Conservation (phyloP, 164 flowering plant species). For the Umbilicus rupestris region DNA sequence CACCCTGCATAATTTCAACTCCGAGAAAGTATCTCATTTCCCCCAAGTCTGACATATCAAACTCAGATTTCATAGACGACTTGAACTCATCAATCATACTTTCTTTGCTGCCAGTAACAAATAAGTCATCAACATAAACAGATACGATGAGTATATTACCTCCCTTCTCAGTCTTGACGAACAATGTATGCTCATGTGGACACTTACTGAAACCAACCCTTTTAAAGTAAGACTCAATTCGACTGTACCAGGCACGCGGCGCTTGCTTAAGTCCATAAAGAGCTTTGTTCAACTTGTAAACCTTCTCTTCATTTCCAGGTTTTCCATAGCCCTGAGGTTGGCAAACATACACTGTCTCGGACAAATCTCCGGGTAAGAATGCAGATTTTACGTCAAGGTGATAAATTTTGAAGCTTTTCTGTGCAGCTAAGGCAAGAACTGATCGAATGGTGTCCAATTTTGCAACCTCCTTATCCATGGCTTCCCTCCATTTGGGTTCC, state of each 20-base stretch:
- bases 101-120: background rate
- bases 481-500: background rate
- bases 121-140: conserved; percentile 6
- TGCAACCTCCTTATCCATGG: background rate
- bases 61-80: background rate
- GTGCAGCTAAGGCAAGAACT: background rate
- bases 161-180: background rate
- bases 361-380: background rate
- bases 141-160: background rate
- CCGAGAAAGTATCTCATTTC: too few species aligned
- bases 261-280: background rate
- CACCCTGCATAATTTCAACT: too few species aligned
- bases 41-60: background rate
- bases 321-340: background rate
- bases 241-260: background rate
- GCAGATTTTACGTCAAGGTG: background rate
- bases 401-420: background rate
- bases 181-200: background rate
- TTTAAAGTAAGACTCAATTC: background rate
- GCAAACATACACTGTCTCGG: background rate
- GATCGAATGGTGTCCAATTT: background rate
- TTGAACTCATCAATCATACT: background rate
- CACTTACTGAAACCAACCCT: background rate
- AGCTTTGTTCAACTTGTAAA: background rate
- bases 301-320: background rate